Conservation (phyloP, 83 land plant genomes). For the Picea abies region DNA sequence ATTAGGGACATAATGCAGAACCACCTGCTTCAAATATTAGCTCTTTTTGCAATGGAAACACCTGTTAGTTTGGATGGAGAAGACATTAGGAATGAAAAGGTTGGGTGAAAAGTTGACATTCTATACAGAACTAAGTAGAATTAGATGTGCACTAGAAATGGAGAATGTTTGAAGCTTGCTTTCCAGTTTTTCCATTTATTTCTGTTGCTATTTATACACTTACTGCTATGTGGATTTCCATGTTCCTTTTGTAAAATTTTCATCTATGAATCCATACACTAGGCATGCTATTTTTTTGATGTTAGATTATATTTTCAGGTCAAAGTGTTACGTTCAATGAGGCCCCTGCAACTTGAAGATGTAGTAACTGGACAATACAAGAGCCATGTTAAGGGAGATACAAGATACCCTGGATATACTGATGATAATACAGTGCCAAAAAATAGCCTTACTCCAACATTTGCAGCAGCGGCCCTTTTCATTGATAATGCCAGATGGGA, state of each 20-base stretch:
- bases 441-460: constrained; percentile 31
- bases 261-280: background rate
- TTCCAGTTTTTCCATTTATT: background rate
- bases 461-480: constrained; percentile 52
- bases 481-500: constrained; percentile 91
- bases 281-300: background rate
- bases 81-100: constrained; percentile 28
- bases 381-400: no score
- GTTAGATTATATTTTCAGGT: constrained; percentile 16
- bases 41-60: no score
- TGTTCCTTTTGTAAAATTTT: background rate
- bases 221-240: no score
- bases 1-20: no score
- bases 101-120: constrained; percentile 17
- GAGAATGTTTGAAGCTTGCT: background rate
- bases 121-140: background rate
- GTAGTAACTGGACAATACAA: no score
- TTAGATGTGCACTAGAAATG: background rate
- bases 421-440: constrained; percentile 72
- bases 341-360: no score
- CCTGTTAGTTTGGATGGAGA: no score
- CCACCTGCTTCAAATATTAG: no score
- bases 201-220: background rate
- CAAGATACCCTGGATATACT: no score
- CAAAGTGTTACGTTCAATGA: no score